Evolutionary conservation across 306 rosid species (phyloP).

Genomic region (Oemleria cerasiformis): DNA sequence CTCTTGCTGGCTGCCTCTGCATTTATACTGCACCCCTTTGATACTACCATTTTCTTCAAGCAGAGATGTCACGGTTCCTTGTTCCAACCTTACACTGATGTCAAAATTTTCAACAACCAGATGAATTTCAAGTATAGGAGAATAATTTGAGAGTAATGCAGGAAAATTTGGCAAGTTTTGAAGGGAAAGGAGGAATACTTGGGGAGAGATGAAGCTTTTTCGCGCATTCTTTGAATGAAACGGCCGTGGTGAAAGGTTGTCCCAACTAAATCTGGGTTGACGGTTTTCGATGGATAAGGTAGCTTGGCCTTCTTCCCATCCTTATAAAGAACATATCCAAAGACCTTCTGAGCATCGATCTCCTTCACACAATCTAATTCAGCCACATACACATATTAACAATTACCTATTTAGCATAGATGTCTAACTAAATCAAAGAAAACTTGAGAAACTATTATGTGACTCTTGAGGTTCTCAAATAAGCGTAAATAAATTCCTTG

Average conservation of each 20-base stretch:
- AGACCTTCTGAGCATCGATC: constrained; percentile 20
- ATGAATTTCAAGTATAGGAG: neutral
- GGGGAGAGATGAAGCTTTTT: constrained; percentile 42
- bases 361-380: constrained; percentile 17
- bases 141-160: neutral
- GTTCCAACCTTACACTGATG: constrained; percentile 8
- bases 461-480: neutral
- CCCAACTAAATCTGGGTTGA: constrained; percentile 38
- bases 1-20: constrained; percentile 1
- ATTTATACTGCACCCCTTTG: constrained; percentile 10
- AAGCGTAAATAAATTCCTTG: neutral
- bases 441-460: neutral
- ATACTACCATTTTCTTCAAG: constrained; percentile 7
- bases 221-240: constrained; percentile 47
- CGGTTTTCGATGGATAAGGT: constrained; percentile 39
- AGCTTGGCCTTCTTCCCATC: constrained; percentile 44
- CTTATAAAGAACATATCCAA: constrained; percentile 28
- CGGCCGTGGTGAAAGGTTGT: constrained; percentile 54
- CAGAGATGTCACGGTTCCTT: constrained; percentile 15
- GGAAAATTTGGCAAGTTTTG: neutral
- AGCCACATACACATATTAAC: neutral
- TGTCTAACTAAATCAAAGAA: neutral
- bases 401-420: neutral
- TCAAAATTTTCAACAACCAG: neutral
- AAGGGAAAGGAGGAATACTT: constrained; percentile 22